A percentile compares a stretch with the other conserved stretches of the same genome.
Conservation (phyloP, 106 monocot genomes). For the Dendrobium chrysotoxum region DNA sequence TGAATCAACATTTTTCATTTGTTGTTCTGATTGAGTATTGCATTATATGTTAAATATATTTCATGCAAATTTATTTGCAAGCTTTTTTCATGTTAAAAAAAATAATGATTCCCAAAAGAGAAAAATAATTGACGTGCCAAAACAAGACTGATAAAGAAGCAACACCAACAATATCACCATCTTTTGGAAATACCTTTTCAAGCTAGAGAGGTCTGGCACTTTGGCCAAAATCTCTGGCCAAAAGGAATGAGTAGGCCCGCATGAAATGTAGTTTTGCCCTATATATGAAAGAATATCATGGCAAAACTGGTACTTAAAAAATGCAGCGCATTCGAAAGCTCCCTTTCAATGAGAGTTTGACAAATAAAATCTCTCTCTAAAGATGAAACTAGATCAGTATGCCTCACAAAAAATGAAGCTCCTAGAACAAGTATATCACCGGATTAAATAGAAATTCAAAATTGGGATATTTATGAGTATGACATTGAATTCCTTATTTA, state of each 20-base stretch:
- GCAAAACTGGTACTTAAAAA: not conserved
- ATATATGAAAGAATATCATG: not conserved
- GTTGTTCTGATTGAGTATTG: not conserved
- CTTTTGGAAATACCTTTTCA: not conserved
- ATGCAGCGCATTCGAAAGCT: not conserved
- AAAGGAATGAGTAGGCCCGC: not conserved
- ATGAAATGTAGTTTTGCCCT: not conserved
- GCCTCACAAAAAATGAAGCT: not conserved
- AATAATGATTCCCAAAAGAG: slow-evolving; percentile 1
- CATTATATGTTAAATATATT: not conserved
- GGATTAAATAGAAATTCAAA: not conserved
- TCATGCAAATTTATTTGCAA: not conserved
- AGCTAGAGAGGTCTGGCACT: not conserved
- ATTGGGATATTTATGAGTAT: too few species aligned
- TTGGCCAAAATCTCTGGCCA: not conserved
- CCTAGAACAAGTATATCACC: not conserved
- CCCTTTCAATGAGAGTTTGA: not conserved
- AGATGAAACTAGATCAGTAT: not conserved
- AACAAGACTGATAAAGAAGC: not conserved
- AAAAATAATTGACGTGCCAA: not conserved
- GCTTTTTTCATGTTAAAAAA: not conserved
- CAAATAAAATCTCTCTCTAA: not conserved
- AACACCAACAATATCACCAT: not conserved
- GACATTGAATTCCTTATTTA: too few species aligned
- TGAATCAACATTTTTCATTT: not conserved